Evolutionary conservation across 1,284 basidiomycete species (phyloP).

Genomic region (Anthracocystis setariae): DNA sequence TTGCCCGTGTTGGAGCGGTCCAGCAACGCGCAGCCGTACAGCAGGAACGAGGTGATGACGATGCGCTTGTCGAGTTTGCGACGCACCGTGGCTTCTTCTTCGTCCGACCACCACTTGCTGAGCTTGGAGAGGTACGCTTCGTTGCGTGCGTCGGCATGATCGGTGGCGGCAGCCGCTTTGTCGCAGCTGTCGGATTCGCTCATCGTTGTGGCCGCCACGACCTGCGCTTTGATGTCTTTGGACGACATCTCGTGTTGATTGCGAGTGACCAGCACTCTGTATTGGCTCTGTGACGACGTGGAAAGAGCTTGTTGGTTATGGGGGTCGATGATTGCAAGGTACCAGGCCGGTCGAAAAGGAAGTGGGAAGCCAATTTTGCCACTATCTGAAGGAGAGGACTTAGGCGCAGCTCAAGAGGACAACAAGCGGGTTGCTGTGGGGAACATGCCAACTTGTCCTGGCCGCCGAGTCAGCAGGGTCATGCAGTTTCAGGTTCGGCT

Average conservation of each 20-base stretch:
- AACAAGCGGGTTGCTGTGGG: too few species aligned
- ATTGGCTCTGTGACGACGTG: too few species aligned
- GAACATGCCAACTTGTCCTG: too few species aligned
- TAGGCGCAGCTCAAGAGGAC: too few species aligned
- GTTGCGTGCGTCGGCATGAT: not conserved
- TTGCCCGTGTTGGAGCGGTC: conserved; percentile 57
- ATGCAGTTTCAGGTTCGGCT: too few species aligned
- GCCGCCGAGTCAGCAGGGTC: too few species aligned
- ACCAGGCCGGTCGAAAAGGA: too few species aligned
- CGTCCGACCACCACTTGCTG: conserved; percentile 53
- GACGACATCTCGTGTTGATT: conserved; percentile 1
- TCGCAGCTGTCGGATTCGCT: not conserved
- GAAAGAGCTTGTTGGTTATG: too few species aligned
- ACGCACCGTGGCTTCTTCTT: conserved; percentile 43
- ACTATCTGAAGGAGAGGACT: too few species aligned
- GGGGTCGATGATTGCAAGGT: too few species aligned
- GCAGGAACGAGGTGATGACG: conserved; percentile 29
- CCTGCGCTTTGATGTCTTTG: conserved; percentile 3
- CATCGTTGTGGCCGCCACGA: not conserved
- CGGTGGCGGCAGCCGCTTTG: not conserved
- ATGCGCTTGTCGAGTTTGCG: conserved; percentile 53
- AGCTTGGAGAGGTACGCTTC: conserved; percentile 24
- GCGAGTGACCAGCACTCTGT: too few species aligned
- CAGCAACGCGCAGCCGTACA: conserved; percentile 42
- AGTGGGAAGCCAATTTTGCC: too few species aligned